phyloP scores from a whole-genome alignment of 2,329 filamentous ascomycete species.

The Aspergillus chevalieri region DNA sequence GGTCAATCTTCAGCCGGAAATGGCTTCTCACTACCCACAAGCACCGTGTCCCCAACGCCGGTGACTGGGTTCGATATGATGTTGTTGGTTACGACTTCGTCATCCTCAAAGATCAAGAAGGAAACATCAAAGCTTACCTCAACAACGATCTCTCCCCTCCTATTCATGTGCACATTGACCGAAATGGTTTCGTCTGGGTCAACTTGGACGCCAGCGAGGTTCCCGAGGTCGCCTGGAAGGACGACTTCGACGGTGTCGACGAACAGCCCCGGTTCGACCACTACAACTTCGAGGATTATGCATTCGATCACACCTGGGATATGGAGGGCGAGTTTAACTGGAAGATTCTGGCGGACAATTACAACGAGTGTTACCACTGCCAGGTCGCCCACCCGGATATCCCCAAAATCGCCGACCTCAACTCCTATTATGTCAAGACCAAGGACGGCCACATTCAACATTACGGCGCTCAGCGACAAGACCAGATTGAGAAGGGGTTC shows the following conservation, averaged over 20 bases:
- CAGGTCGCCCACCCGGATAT: constrained; percentile 53
- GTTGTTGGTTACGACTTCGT: constrained; percentile 54
- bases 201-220: constrained; percentile 43
- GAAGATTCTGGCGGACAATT: constrained; percentile 59
- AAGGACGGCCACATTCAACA: constrained; percentile 46
- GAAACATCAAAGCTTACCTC: constrained; percentile 52
- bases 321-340: constrained; percentile 56
- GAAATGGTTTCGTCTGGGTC: constrained; percentile 53
- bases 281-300: constrained; percentile 48
- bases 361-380: constrained; percentile 60
- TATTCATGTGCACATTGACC: constrained; percentile 50
- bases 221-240: constrained; percentile 41
- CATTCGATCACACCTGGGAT: constrained; percentile 53
- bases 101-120: constrained; percentile 43
- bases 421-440: constrained; percentile 47
- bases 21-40: constrained; percentile 29
- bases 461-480: constrained; percentile 39
- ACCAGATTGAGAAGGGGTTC: constrained; percentile 44
- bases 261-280: constrained; percentile 41
- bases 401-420: constrained; percentile 48
- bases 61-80: constrained; percentile 53
- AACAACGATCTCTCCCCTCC: constrained; percentile 52
- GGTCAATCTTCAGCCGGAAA: constrained; percentile 52
- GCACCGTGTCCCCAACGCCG: constrained; percentile 44
- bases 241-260: constrained; percentile 48